phyloP scores from a whole-genome alignment of 257 asterid genomes.

The Apocynum venetum region DNA sequence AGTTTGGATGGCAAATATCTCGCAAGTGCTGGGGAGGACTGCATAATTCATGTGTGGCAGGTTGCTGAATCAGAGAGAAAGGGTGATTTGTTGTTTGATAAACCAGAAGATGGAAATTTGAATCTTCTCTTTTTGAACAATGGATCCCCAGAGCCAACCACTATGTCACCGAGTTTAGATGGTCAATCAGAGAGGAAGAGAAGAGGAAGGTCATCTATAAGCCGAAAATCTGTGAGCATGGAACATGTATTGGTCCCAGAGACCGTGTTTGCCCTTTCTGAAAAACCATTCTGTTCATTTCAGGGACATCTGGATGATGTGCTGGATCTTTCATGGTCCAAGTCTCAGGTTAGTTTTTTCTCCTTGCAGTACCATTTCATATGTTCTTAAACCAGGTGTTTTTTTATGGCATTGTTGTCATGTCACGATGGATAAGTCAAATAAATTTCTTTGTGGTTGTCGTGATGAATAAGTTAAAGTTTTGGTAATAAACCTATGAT shows the following conservation, averaged over 20 bases:
- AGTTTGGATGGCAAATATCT: conserved; percentile 96
- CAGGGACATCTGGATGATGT: conserved; percentile 85
- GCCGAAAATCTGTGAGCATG: conserved; percentile 73
- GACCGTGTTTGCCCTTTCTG: conserved; percentile 69
- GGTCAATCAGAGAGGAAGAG: conserved; percentile 69
- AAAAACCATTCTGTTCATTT: conserved; percentile 78
- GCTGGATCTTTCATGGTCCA: conserved; percentile 97
- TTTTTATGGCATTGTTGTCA: background rate
- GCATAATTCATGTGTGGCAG: conserved; percentile 93
- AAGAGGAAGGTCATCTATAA: conserved; percentile 77
- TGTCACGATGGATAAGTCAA: background rate
- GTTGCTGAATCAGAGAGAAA: conserved; percentile 80
- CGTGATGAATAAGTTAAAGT: background rate
- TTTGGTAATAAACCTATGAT: background rate
- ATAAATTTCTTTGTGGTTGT: background rate
- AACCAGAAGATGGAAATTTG: conserved; percentile 77
- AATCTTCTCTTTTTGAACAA: conserved; percentile 59
- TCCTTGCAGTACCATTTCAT: conserved; percentile 8
- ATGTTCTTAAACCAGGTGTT: conserved; percentile 2
- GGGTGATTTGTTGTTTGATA: conserved; percentile 71
- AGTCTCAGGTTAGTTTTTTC: conserved; percentile 73
- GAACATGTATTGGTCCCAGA: conserved; percentile 89
- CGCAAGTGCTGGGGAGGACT: conserved; percentile 99
- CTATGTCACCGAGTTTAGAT: conserved; percentile 71
- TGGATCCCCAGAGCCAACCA: conserved; percentile 80